A percentile compares a stretch with the other conserved stretches of the same genome.
Conservation (phyloP, 805 yeast species). For the Nakazawaea sp. region DNA sequence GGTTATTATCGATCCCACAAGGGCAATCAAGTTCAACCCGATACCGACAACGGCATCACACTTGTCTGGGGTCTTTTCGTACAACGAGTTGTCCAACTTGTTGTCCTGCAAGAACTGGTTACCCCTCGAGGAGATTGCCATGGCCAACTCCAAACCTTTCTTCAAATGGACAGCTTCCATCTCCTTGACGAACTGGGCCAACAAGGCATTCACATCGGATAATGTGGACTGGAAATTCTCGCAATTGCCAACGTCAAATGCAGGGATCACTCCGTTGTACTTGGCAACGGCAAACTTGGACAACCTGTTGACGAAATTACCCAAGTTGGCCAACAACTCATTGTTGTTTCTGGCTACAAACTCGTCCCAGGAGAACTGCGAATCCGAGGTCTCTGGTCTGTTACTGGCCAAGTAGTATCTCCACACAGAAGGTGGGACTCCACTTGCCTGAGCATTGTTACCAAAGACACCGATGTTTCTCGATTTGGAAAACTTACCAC, state of each 20-base stretch:
- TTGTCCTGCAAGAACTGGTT: slow-evolving; percentile 94
- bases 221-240: slow-evolving; percentile 39
- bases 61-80: slow-evolving; percentile 65
- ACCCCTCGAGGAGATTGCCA: slow-evolving; percentile 89
- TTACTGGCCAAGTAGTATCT: slow-evolving; percentile 89
- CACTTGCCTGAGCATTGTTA: slow-evolving; percentile 92
- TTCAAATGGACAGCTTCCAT: slow-evolving; percentile 79
- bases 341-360: slow-evolving; percentile 90
- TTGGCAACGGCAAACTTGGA: slow-evolving; percentile 86
- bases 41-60: slow-evolving; percentile 91
- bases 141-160: slow-evolving; percentile 85
- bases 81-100: slow-evolving; percentile 84
- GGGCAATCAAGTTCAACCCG: slow-evolving; percentile 81
- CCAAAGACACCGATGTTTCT: slow-evolving; percentile 98
- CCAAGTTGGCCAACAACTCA: slow-evolving; percentile 91
- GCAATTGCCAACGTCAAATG: slow-evolving; percentile 41
- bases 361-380: slow-evolving; percentile 97
- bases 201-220: slow-evolving; percentile 54
- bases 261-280: slow-evolving; percentile 86
- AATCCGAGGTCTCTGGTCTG: slow-evolving; percentile 93
- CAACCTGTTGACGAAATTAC: slow-evolving; percentile 93
- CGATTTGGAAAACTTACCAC: slow-evolving; percentile 97
- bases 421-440: slow-evolving; percentile 91
- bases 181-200: slow-evolving; percentile 55
- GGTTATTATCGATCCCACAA: slow-evolving; percentile 71